Evolutionary conservation across 2,329 filamentous ascomycete genomes (phyloP).

Genomic region (Gaeumannomyces tritici): DNA sequence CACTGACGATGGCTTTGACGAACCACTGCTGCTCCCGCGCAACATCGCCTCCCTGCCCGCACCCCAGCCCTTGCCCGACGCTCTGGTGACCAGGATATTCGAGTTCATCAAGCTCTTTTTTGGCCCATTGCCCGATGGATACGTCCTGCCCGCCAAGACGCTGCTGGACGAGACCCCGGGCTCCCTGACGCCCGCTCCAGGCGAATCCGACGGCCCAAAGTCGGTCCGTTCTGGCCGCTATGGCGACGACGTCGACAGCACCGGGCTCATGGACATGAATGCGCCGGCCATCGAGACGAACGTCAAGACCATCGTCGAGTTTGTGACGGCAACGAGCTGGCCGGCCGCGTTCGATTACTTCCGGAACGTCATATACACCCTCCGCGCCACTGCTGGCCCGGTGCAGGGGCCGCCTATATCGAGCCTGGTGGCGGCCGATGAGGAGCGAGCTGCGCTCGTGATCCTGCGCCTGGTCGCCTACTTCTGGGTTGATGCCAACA

Average conservation of each 20-base stretch:
- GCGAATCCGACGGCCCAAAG: neutral
- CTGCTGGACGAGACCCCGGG: slow-evolving; percentile 40
- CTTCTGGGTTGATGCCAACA: slow-evolving; percentile 54
- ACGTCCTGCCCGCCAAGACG: slow-evolving; percentile 43
- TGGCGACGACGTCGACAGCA: slow-evolving; percentile 25
- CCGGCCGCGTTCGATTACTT: slow-evolving; percentile 48
- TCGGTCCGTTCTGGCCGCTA: slow-evolving; percentile 6
- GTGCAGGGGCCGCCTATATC: slow-evolving; percentile 27
- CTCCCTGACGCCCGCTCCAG: slow-evolving; percentile 10
- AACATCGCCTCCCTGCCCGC: slow-evolving; percentile 15
- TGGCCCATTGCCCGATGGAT: slow-evolving; percentile 48
- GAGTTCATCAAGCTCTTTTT: slow-evolving; percentile 47
- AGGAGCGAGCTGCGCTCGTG: slow-evolving; percentile 43
- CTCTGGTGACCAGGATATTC: slow-evolving; percentile 44
- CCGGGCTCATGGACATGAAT: slow-evolving; percentile 22
- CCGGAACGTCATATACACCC: slow-evolving; percentile 38
- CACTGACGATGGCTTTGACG: neutral
- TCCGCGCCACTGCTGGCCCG: slow-evolving; percentile 25
- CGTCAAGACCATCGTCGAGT: slow-evolving; percentile 50
- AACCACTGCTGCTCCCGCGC: slow-evolving; percentile 6
- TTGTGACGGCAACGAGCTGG: slow-evolving; percentile 57
- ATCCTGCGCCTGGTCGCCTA: slow-evolving; percentile 50
- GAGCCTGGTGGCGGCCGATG: slow-evolving; percentile 29
- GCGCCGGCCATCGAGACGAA: slow-evolving; percentile 40
- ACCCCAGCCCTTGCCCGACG: slow-evolving; percentile 35